These are phyloP conservation scores for Chlorophyllum brunneum DNA, from an alignment of 768 basidiomycete genomes.

Conservation along the genomic window DNA sequence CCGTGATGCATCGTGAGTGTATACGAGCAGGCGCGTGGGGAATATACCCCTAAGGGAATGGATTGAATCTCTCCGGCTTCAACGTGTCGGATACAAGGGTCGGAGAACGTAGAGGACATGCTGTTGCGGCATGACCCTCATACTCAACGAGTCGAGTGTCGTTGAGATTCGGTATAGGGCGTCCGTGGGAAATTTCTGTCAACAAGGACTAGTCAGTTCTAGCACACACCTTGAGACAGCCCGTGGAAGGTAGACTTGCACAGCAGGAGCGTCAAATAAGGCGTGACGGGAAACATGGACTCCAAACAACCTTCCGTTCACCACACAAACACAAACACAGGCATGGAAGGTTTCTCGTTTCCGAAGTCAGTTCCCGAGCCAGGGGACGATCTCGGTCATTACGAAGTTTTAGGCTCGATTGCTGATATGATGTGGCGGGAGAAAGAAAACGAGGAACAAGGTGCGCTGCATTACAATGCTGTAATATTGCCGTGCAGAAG, in stretches of 20 bases:
- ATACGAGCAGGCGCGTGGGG: no score
- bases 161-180: background rate
- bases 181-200: background rate
- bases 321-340: background rate
- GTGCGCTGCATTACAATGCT: background rate
- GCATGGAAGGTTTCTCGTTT: background rate
- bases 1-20: no score
- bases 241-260: no score
- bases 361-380: constrained; percentile 6
- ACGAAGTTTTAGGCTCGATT: background rate
- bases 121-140: background rate
- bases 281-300: background rate
- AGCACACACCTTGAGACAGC: no score
- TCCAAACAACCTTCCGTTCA: background rate
- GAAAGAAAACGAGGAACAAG: background rate
- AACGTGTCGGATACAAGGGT: background rate
- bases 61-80: no score
- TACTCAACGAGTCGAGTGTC: background rate
- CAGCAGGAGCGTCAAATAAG: no score
- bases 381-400: background rate
- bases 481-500: constrained; percentile 2
- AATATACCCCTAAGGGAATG: no score
- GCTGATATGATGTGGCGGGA: background rate
- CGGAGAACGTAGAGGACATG: background rate
- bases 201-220: no score